These are phyloP conservation scores for Cercospora berteroae DNA, from an alignment of 2,329 filamentous ascomycete genomes.

Conservation along the genomic window DNA sequence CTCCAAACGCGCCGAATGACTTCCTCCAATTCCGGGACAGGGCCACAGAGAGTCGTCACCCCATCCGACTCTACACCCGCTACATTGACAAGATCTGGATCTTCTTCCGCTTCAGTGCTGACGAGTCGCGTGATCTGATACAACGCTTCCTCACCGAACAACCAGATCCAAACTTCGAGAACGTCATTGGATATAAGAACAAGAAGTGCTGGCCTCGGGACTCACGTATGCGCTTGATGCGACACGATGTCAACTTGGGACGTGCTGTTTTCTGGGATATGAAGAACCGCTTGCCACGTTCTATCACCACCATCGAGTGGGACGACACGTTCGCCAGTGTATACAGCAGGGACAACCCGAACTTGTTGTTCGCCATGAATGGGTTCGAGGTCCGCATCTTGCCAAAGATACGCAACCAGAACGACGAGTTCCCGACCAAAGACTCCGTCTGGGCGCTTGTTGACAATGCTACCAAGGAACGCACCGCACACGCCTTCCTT, in stretches of 20 bases:
- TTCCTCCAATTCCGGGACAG: slow-evolving; percentile 96
- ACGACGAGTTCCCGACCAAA: slow-evolving; percentile 95
- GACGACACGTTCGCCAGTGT: slow-evolving; percentile 98
- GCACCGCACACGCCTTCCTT: slow-evolving; percentile 94
- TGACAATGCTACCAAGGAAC: slow-evolving; percentile 93
- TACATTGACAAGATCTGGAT: slow-evolving; percentile 99
- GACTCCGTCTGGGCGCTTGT: slow-evolving; percentile 98
- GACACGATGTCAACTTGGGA: slow-evolving; percentile 96
- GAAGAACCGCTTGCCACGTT: slow-evolving; percentile 92
- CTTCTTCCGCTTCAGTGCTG: slow-evolving; percentile 87
- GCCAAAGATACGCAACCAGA: slow-evolving; percentile 90
- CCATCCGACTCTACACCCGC: slow-evolving; percentile 93
- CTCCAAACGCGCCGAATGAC: slow-evolving; percentile 90
- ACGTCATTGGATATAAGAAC: slow-evolving; percentile 97
- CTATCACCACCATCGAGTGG: slow-evolving; percentile 97
- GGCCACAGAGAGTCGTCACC: slow-evolving; percentile 87
- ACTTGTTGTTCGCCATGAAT: slow-evolving; percentile 94
- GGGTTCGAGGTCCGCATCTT: slow-evolving; percentile 96
- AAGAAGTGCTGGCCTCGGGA: slow-evolving; percentile 99
- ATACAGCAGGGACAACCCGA: slow-evolving; percentile 97
- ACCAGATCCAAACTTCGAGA: slow-evolving; percentile 97
- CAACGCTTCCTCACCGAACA: slow-evolving; percentile 98
- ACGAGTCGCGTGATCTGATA: slow-evolving; percentile 92
- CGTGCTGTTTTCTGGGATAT: slow-evolving; percentile 98
- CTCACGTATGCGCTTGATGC: slow-evolving; percentile 96